A percentile compares a stretch with the other conserved stretches of the same genome.
These are phyloP conservation scores for Berberis thunbergii DNA, from an alignment of 164 flowering plant genomes.

Conservation along the genomic window DNA sequence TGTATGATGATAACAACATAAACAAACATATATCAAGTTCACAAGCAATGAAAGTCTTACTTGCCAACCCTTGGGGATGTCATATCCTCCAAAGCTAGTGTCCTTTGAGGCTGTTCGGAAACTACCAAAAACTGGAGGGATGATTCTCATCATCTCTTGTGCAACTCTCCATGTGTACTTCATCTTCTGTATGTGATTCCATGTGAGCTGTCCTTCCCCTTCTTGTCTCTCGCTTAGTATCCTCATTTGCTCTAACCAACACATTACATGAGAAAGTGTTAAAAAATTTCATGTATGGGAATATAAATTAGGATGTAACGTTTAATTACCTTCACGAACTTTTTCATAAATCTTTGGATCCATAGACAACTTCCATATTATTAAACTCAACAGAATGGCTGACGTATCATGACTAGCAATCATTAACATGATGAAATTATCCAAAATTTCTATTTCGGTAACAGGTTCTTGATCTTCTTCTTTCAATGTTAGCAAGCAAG, in stretches of 20 bases:
- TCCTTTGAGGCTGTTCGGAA: slow-evolving; percentile 10
- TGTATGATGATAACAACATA: background rate
- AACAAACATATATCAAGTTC: background rate
- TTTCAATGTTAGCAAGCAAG: background rate
- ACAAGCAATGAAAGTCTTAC: background rate
- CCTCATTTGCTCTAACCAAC: background rate
- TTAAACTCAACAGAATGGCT: background rate
- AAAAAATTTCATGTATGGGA: background rate
- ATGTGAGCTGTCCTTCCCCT: background rate
- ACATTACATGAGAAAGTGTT: background rate
- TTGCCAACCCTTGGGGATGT: slow-evolving; percentile 8
- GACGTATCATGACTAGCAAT: slow-evolving; percentile 3
- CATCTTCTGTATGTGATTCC: slow-evolving; percentile 12
- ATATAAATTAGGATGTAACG: background rate
- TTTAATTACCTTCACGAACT: background rate
- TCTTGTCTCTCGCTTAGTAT: background rate
- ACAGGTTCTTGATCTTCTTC: slow-evolving; percentile 1
- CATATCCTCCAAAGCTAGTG: slow-evolving; percentile 14
- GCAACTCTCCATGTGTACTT: slow-evolving; percentile 23
- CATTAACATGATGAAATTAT: background rate
- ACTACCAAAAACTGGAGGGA: slow-evolving; percentile 14
- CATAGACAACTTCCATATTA: background rate
- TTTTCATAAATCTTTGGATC: background rate
- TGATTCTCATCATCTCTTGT: slow-evolving; percentile 18
- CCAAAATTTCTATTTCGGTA: background rate